Evolutionary conservation across 345 rosid genomes (phyloP), one percentile per base, ranked within the genome.

Genomic region (Euphorbia pulcherrima): DNA sequence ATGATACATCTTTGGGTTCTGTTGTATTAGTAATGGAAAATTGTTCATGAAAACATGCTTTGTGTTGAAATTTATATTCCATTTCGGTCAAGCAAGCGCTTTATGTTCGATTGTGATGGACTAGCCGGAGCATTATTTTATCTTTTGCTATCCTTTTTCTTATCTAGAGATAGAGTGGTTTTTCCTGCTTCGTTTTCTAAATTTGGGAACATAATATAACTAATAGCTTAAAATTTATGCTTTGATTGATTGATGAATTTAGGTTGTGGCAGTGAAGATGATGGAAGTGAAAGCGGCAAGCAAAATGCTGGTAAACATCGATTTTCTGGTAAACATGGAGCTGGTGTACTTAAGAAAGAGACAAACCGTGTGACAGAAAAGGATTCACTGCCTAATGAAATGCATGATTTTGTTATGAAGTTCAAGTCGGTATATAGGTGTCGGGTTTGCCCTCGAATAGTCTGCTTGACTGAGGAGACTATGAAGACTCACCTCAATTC

Each of bases 391-490:
- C 77, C 83, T 58, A 72, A 67, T 67, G 87, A 83, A 77, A 71
- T 86, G 67, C 78, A 84, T n/a, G 83, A 79, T 16, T 89, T 85
- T 83, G 69, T 94, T 63, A 53, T 88, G 37, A 78, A 84, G 74
- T 73, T 77, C 80, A 89, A 94, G 72, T 85, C 94, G 0, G 90
- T 88, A 74, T 91, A 78, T 71, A 89, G 78, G 80, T 94, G 99
- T 86, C 83, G 86, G 81, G 79, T 89, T 55, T 94, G 97, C 72
- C 97, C 97, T 26, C 74, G 76, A 20, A 72, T 75, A 54, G 62
- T 94, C 74, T 94, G 95, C 71, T 72, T 94, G 81, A 86, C 82
- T n/a, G 89, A 89, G 77, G 82, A 65, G 62, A 68, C 88, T n/a
- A 67, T 83, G 82, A 83, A 77, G 78, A 78, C 81, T 61, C 99